Evolutionary conservation across 2,329 filamentous ascomycete genomes (phyloP).

Genomic region (Colletotrichum cuscutae): DNA sequence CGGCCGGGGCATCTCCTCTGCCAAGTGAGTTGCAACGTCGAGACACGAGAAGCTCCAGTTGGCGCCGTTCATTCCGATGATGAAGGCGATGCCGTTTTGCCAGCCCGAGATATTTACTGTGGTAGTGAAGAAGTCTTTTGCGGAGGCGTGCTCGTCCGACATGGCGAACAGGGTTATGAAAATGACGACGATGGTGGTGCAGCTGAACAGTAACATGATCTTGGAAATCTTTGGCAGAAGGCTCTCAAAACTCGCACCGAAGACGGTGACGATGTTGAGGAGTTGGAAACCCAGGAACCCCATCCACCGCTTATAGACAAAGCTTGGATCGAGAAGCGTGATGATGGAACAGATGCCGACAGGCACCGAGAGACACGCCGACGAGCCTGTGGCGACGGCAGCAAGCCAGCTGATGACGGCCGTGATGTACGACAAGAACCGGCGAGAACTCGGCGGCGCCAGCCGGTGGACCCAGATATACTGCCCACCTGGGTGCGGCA

Average conservation of each 20-base stretch:
- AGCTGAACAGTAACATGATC: slow-evolving; percentile 40
- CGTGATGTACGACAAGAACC: slow-evolving; percentile 37
- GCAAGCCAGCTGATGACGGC: neutral
- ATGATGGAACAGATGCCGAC: neutral
- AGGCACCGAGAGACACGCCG: neutral
- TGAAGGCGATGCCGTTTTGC: slow-evolving; percentile 42
- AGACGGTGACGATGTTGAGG: neutral
- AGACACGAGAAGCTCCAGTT: slow-evolving; percentile 45
- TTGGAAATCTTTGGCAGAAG: slow-evolving; percentile 41
- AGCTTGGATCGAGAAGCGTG: neutral
- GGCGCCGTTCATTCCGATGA: slow-evolving; percentile 42
- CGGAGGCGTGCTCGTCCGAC: slow-evolving; percentile 33
- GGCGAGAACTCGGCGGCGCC: slow-evolving; percentile 30
- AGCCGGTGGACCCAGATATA: slow-evolving; percentile 41
- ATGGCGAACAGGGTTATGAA: slow-evolving; percentile 42
- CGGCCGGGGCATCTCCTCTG: neutral
- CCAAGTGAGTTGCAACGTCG: slow-evolving; percentile 38
- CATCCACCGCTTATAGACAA: neutral
- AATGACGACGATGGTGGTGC: slow-evolving; percentile 37
- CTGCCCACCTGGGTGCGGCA: slow-evolving; percentile 43
- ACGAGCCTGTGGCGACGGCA: neutral
- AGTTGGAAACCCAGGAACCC: neutral
- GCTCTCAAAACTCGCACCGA: slow-evolving; percentile 36
- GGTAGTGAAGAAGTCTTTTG: slow-evolving; percentile 38
- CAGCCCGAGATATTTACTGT: slow-evolving; percentile 40